phyloP scores from a whole-genome alignment of 2,329 filamentous ascomycete species.

The Lasiodiplodia theobromae region DNA sequence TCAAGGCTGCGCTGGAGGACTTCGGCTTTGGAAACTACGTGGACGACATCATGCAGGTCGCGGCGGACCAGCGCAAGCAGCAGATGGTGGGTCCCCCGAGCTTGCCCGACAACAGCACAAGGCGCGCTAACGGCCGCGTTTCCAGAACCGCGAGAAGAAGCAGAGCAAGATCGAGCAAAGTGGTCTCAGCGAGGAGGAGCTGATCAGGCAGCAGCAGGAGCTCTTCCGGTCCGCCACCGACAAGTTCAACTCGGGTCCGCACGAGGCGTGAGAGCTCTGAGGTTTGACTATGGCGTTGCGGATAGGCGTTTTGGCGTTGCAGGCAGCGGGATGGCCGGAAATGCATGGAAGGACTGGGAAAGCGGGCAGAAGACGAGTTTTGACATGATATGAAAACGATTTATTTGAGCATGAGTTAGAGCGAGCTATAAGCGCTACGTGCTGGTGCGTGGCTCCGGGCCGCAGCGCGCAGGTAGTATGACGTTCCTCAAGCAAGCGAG shows the following conservation, averaged over 20 bases:
- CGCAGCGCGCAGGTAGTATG: constrained; percentile 15
- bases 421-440: neutral
- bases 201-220: constrained; percentile 87
- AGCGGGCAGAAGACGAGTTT: constrained; percentile 12
- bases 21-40: constrained; percentile 95
- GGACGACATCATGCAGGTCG: constrained; percentile 82
- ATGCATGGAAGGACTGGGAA: constrained; percentile 9
- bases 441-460: neutral
- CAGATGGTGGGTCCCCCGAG: constrained; percentile 74
- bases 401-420: neutral
- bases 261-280: constrained; percentile 36
- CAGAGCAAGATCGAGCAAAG: constrained; percentile 96
- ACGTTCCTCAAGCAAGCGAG: constrained; percentile 25
- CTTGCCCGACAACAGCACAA: neutral
- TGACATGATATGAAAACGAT: constrained; percentile 9
- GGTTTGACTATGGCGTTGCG: constrained; percentile 20
- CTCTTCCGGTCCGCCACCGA: constrained; percentile 83
- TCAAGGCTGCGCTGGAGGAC: constrained; percentile 91
- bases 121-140: constrained; percentile 34
- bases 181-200: constrained; percentile 87
- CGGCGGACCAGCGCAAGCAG: constrained; percentile 88
- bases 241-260: constrained; percentile 67
- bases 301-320: constrained; percentile 27
- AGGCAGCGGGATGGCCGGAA: constrained; percentile 6
- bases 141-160: constrained; percentile 91